Base-by-base conservation (phyloP, 1,284 basidiomycete genomes). In the Marasmius oreades region DNA sequence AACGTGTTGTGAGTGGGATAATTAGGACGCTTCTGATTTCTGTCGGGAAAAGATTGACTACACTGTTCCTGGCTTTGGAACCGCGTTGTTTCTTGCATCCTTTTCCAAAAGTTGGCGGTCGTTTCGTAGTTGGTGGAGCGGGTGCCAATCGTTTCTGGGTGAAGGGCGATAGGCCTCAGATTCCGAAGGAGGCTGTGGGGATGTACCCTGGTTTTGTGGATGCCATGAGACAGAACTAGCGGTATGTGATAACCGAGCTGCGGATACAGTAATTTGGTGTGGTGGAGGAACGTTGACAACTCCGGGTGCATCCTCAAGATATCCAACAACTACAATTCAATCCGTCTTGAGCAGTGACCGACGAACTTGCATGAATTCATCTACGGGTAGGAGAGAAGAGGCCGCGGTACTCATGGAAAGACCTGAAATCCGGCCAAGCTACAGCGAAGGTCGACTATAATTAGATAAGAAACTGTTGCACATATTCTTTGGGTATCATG, bases 91-190 rank as follows among this genome's bases (percentile, higher is more conserved):
- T 23, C 8, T 34, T 5, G 50, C 52, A 20, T 23, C 47, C 14
- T 18, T 55, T 16, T 34, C 26, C 2, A 53, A 36, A 6, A 58
- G 55, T 37, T 55, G 37, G 57, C 55, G 39, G 50, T 58, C 4
- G 53, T 52, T 16, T 44, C 24, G 5, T 42, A 54, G 44, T 39
- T 55, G 31, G 46, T 55, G 31, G 57, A 55, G 26, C 34, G 37
- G 51, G 47, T 10, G 47, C 47, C 33, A 18, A 33, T 47, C 22
- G 16, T 3, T 11, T 12, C 2, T 8, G 10, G 24, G 24, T n/a
- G 26, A 14, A 16, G 7, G 28, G 47, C 5, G 26, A 16, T 7
- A 18, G 39, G 8, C 39, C 31, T 4, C 1, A 18, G 47, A 31
- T 26, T 7, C 28, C 47, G 26, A 31, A 2, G 26, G n/a, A 31